Percentiles rank a stretch among this genome's conserved stretches.
Evolutionary conservation across 1,284 basidiomycete genomes (phyloP).

Genomic region (Cerioporus squamosus): DNA sequence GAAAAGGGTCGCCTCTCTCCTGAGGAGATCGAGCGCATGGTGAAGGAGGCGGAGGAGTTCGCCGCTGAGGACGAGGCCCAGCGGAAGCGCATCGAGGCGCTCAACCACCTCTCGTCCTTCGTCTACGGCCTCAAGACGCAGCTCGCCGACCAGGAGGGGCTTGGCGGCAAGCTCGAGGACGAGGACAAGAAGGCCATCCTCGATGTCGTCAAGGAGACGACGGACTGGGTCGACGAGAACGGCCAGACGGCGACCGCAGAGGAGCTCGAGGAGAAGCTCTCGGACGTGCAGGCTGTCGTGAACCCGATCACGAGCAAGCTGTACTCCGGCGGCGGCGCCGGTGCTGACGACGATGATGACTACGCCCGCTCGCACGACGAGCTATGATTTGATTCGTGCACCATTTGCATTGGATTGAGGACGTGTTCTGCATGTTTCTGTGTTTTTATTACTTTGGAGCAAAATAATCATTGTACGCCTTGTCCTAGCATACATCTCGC

Average conservation of each 20-base stretch:
- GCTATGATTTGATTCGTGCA: conserved; percentile 44
- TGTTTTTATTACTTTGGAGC: conserved; percentile 27
- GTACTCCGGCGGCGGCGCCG: conserved; percentile 53
- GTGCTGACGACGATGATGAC: conserved; percentile 53
- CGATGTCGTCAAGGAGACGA: conserved; percentile 84
- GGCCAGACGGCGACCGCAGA: conserved; percentile 80
- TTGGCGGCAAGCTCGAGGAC: conserved; percentile 87
- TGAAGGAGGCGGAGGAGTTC: conserved; percentile 90
- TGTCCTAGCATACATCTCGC: conserved; percentile 25
- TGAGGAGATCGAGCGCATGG: conserved; percentile 93
- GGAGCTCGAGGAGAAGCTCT: conserved; percentile 90
- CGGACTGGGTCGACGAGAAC: conserved; percentile 90
- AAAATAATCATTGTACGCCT: conserved; percentile 27
- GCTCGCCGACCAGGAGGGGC: conserved; percentile 84
- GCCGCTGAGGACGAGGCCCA: conserved; percentile 86
- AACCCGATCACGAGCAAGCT: conserved; percentile 78
- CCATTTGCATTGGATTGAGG: background rate
- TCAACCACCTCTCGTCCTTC: conserved; percentile 79
- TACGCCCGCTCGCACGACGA: conserved; percentile 66
- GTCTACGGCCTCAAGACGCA: conserved; percentile 88
- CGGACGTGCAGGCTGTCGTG: conserved; percentile 62
- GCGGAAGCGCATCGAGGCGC: conserved; percentile 87
- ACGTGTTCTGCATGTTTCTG: conserved; percentile 11
- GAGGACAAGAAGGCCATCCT: conserved; percentile 92
- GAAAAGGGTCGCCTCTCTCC: conserved; percentile 84